Base-by-base conservation (phyloP, 305 asterid species). In the Solanum aculeatissimum region DNA sequence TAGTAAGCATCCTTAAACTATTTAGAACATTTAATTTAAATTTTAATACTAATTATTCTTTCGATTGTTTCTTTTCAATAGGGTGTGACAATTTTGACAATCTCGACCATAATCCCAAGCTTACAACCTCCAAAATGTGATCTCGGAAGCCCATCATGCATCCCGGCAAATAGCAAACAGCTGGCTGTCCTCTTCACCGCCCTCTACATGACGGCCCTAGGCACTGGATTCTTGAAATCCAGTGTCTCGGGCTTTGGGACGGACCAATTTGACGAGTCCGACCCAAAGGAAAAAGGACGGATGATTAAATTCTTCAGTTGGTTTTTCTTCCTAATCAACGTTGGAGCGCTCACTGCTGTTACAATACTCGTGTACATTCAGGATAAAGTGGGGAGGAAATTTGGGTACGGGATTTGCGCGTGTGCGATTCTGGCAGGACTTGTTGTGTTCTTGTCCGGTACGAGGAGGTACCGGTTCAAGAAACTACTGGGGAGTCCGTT, bases 211-310 rank as follows among this genome's bases (percentile, higher is more conserved):
- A 94, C 97, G 0, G 98, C 97, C 69, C 89, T 94, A 1, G 98
- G 98, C 11, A 94, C 98, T 1, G 98, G 96, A 0, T 97, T 94
- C 13, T 85, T 93, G 0, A 94, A 94, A 75, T 94, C 98, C 0
- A 94, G 98, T 55, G 98, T 94, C 5, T 94, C 98, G 8, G 97
- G 98, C 1, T 93, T 94, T 62, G 98, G 98, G 0, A 89, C 97
- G 0, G 98, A 94, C 54, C 98, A 94, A 83, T 95, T 95, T 83
- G 98, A 95, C 38, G 97, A 95, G 0, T 21, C 90, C 0, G 94
- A 93, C 89, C 53, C 55, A 27, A 87, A 80, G 35, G 98, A 95
- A 86, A 87, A 80, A 80, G 88, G 69, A 4, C 89, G 85, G 18
- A 93, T 95, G 98, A 86, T 88, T 6, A 90, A 90, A 35, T 95